Base-by-base conservation (phyloP, 2,329 filamentous ascomycete species). In the Cladosporium sp. region DNA sequence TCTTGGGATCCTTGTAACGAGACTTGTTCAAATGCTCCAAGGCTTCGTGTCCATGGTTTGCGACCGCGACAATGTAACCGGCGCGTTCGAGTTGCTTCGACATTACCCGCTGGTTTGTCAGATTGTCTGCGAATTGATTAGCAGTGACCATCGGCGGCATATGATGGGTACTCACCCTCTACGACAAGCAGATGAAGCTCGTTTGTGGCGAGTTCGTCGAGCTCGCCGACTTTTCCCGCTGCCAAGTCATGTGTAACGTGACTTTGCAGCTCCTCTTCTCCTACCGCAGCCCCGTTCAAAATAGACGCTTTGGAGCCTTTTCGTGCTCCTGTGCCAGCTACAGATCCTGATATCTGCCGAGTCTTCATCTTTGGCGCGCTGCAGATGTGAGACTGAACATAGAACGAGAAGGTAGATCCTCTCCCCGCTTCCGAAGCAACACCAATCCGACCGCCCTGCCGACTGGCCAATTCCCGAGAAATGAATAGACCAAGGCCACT, bases 381-480 rank as follows among this genome's bases (percentile, higher is more conserved):
- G 28, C 54, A 56, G 7, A 22, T 45, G 15, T 56, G 42, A 5
- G 34, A n/a, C 9, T 25, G 42, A 15, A 56, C 54, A 67, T 87
- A 88, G 67, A 89, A 88, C 37, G 81, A 83, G 71, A 89, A 88
- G 1, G 82, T 86, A 65, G 84, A 86, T 30, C 86, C 87, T 11
- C 79, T 70, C 7, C 81, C 84, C 59, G 80, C 78, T 45, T 77
- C 70, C 0, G 85, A 87, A 2, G 78, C 76, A 6, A 89, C 84
- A 1, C 87, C 87, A 38, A 90, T 88, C 42, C 84, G 81, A 1
- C 88, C 88, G n/a, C 86, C 85, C 63, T 89, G 86, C 40, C 89
- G 76, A 66, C 89, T 86, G 1, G 84, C 85, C 12, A 90, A 77
- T 39, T 85, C 80, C 19, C 85, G 80, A 45, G 49, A 51, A 3